Base-by-base conservation (phyloP, 2,329 filamentous ascomycete genomes). In the Aspergillus sp. region DNA sequence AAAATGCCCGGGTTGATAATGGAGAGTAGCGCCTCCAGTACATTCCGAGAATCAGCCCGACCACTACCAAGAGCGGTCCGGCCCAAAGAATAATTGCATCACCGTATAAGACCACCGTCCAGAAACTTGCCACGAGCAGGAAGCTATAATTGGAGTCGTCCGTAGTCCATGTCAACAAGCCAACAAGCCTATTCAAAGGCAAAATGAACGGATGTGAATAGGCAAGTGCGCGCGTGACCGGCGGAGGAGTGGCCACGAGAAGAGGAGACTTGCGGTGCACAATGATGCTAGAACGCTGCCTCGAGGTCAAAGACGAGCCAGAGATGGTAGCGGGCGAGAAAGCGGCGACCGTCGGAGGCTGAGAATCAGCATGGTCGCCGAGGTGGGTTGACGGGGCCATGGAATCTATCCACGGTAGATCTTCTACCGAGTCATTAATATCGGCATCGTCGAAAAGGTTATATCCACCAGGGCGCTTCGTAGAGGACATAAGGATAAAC, bases 141-240 rank as follows among this genome's bases (percentile, higher is more conserved):
- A 98, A 99, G 80, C 93, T 97, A 80, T 98, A 92, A 93, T 93
- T 99, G 0, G 93, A 87, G 72, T 99, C 95, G 40, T 86, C 90
- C 1, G 90, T 93, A 8, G 91, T 96, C 95, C 95, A 99, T 77
- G 90, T 96, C 62, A 99, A 71, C 60, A 99, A 79, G 0, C 93
- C 95, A 3, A 85, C 89, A 15, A 96, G 76, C 70, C 89, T 90
- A 73, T 97, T 98, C 57, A 98, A 80, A 6, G 93, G 92, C 7
- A 96, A 80, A 7, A 99, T 81, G 72, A 97, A 98, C 0, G 95
- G 93, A 72, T 99, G 93, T 62, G 93, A 96, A 73, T 98, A 97
- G 63, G 93, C 93, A 59, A 99, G 83, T 14, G 93, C 93, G 66
- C 95, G 87, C 2, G 95, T 99, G 72, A 99, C 89, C 71, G 96